Base-by-base conservation (phyloP, 2,329 filamentous ascomycete species). In the Scedosporium dehoogii region DNA sequence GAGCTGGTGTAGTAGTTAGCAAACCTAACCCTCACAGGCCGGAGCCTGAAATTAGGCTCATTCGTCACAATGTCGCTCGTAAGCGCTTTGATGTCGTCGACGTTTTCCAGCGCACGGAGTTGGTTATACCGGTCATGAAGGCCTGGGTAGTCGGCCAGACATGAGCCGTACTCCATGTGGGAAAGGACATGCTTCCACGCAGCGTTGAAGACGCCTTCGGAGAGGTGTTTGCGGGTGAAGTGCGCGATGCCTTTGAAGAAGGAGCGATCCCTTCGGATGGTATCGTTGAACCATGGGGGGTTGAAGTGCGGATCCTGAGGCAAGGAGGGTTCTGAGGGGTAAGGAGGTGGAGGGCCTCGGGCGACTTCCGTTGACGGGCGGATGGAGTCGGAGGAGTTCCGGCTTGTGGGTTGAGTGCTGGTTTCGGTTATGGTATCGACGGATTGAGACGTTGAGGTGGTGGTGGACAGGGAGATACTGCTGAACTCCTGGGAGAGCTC, bases 1-100 rank as follows among this genome's bases (percentile, higher is more conserved):
- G 89, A 92, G n/a, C 89, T 83, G 1, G 92, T 96, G 71, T 93
- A 96, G 72, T 96, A 96, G 70, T 96, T 96, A 63, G 91, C 80
- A 69, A 96, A 96, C 16, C 91, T 82, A 10, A 94, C 83, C 60
- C 87, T 79, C 64, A 33, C 55, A 41, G 57, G 38, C 25, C 56
- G 44, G 10, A 58, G 12, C 57, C 61, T 48, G 33, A 62, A 62
- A 48, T 55, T 62, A 23, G 60, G 68, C 65, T 63, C 68, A 62
- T 16, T 64, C 66, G 29, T 23, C 12, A 41, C 60, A 14, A 23
- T 44, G 29, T 51, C 10, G 14, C 25, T 62, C 29, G 18, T 66
- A 56, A 65, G 61, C 55, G 68, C 65, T 59, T 69, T 73, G 1
- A 81, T 68, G 65, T 88, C 85, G 63, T 90, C 82, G 4, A 86